These are phyloP conservation scores for Lipomyces yamanashiensis DNA, from an alignment of 805 yeast species.

Conservation along the genomic window DNA sequence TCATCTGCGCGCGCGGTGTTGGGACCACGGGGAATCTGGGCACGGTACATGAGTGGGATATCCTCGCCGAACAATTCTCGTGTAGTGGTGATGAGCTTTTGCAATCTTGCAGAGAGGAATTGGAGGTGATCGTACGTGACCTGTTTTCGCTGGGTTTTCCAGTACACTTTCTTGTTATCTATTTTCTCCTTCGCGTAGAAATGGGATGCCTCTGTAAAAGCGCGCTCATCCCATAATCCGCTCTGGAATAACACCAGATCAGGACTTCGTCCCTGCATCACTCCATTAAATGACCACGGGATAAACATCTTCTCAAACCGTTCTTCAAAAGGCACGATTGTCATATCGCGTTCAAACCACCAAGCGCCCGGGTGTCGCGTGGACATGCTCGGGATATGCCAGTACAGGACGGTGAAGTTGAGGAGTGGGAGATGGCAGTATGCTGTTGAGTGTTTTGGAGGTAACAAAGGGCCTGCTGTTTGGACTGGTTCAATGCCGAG, in stretches of 20 bases:
- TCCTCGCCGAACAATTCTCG: conserved; percentile 24
- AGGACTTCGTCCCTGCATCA: conserved; percentile 10
- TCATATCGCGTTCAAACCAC: conserved; percentile 31
- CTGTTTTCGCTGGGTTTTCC: conserved; percentile 2
- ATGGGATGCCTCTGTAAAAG: conserved; percentile 15
- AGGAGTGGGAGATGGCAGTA: conserved; percentile 24
- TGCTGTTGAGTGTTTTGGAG: conserved; percentile 16
- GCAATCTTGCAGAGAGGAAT: conserved; percentile 19
- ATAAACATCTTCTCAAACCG: conserved; percentile 22
- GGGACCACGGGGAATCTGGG: conserved; percentile 17
- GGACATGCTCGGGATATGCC: conserved; percentile 30
- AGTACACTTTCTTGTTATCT: neutral
- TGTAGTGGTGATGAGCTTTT: conserved; percentile 12
- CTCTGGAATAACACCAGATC: conserved; percentile 31
- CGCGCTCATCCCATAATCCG: conserved; percentile 36
- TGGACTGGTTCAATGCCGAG: neutral
- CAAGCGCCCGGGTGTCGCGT: conserved; percentile 25
- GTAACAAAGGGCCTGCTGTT: neutral
- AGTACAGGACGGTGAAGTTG: conserved; percentile 31
- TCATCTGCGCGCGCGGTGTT: conserved; percentile 13
- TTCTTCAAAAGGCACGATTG: conserved; percentile 31
- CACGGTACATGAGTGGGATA: conserved; percentile 28
- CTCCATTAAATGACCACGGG: neutral
- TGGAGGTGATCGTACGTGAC: conserved; percentile 27
- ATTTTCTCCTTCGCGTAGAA: neutral